Evolutionary conservation across 2,329 filamentous ascomycete species (phyloP), one percentile per base, ranked within the genome.

Genomic region (Neonectria punicea): DNA sequence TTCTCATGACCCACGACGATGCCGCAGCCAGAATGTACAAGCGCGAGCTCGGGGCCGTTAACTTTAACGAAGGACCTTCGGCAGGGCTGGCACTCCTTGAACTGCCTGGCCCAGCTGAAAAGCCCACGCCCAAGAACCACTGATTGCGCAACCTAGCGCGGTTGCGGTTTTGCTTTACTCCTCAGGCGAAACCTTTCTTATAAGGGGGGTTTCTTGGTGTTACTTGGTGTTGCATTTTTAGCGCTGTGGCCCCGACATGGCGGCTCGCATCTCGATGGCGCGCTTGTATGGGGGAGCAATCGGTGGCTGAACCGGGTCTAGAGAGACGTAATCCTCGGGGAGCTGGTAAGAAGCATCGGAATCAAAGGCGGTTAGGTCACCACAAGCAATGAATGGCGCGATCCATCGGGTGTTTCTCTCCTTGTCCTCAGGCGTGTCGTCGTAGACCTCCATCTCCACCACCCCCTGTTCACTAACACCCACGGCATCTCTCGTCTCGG

Each of bases 231-330:
- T 34, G 30, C 49, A 57, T 43, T 61, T n/a, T 69, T 74, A 75
- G 57, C 73, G 74, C 65, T 72, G 70, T 54, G 73, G 66, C 62
- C 73, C 75, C 53, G 78, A 78, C 70, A 77, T 68, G 63, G 77
- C 76, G 63, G 78, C 77, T 62, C 79, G 76, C 73, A 96, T 86
- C 79, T 98, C 95, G 65, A 99, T 82, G 13, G 96, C 96, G 61
- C 91, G 89, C 79, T 94, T 97, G 77, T 99, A 99, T 0, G 96
- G 96, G 13, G 96, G 96, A 10, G 96, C 96, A 39, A 96, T 99
- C 0, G 96, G 96, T 30, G 95, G 95, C 78, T 98, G 96, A 34
- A 99, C 88, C 0, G 96, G 96, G 77, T 98, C 94, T 53, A 98
- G 86, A 71, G 92, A 94, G 57, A 97, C 87, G 75, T 97, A 89